Percentiles rank a stretch among this genome's conserved stretches.
phyloP scores from a whole-genome alignment of 345 rosid species.

The Syzygium aqueum region DNA sequence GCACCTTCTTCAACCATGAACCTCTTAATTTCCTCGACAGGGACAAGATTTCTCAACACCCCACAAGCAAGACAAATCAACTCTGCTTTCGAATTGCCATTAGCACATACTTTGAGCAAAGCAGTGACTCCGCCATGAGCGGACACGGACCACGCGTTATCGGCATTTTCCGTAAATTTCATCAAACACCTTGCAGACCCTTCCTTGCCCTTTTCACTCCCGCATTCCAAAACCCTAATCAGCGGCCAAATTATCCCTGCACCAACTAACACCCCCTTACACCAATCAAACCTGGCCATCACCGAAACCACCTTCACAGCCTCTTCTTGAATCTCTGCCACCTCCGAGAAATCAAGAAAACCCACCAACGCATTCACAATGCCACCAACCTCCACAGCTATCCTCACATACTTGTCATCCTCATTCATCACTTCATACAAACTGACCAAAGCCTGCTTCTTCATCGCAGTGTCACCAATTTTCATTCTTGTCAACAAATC shows the following conservation, averaged over 20 bases:
- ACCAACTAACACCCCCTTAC: constrained; percentile 35
- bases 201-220: constrained; percentile 38
- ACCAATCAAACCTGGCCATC: constrained; percentile 52
- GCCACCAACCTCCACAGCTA: constrained; percentile 42
- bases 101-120: constrained; percentile 55
- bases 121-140: constrained; percentile 96
- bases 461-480: constrained; percentile 80
- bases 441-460: constrained; percentile 62
- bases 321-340: constrained; percentile 39
- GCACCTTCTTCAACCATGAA: constrained; percentile 78
- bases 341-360: constrained; percentile 52
- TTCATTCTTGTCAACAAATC: constrained; percentile 90
- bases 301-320: constrained; percentile 46
- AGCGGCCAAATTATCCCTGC: constrained; percentile 67
- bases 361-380: constrained; percentile 35
- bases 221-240: constrained; percentile 62
- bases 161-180: constrained; percentile 66
- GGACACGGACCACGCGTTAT: constrained; percentile 92
- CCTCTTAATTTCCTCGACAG: constrained; percentile 82
- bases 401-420: constrained; percentile 55
- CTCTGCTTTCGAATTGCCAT: constrained; percentile 23
- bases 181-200: constrained; percentile 50
- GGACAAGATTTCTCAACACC: constrained; percentile 66
- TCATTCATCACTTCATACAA: constrained; percentile 48
- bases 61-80: constrained; percentile 52